Conservation (phyloP, 441 rosid species). For the Erodium trifolium region DNA sequence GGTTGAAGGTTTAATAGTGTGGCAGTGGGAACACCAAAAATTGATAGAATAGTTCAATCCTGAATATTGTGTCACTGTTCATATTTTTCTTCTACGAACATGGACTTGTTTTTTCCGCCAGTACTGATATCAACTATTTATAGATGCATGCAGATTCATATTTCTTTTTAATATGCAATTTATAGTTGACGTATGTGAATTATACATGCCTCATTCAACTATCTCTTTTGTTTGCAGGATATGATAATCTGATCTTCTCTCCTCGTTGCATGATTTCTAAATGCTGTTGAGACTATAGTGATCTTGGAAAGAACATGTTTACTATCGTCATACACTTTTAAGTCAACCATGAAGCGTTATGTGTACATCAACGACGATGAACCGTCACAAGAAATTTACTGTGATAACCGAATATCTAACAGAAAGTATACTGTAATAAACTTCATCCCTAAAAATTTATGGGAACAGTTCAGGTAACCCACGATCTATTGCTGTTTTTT, state of each 20-base stretch:
- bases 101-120: neutral
- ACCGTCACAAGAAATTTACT: slow-evolving; percentile 27
- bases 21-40: too few relatives aligned
- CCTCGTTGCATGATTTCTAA: slow-evolving; percentile 12
- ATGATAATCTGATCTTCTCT: slow-evolving; percentile 7
- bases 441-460: slow-evolving; percentile 83
- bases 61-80: neutral
- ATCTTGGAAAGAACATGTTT: slow-evolving; percentile 16
- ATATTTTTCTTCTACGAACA: neutral
- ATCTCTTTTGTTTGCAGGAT: slow-evolving; percentile 17
- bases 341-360: slow-evolving; percentile 63
- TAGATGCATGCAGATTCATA: too few relatives aligned
- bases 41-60: neutral
- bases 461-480: slow-evolving; percentile 90
- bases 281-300: slow-evolving; percentile 22
- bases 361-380: slow-evolving; percentile 82
- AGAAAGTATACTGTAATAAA: slow-evolving; percentile 78
- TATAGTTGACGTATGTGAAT: neutral
- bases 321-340: slow-evolving; percentile 15
- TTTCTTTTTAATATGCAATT: neutral
- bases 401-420: slow-evolving; percentile 66
- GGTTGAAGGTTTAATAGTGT: too few relatives aligned
- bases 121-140: too few relatives aligned
- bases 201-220: neutral
- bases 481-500: slow-evolving; percentile 10